phyloP scores from a whole-genome alignment of 768 basidiomycete genomes.

The Pluteus cervinus region DNA sequence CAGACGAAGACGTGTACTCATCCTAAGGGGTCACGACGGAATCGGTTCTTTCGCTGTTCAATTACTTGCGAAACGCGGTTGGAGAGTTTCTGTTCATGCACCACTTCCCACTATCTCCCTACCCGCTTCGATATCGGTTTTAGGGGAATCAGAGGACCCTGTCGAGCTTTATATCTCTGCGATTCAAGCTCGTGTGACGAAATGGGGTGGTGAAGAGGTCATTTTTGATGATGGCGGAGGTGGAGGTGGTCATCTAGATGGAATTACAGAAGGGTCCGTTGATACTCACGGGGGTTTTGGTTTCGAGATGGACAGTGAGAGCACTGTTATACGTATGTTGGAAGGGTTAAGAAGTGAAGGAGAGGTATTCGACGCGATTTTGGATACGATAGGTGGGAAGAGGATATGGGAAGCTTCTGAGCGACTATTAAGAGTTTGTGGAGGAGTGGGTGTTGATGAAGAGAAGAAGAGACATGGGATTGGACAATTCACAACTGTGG shows the following conservation, averaged over 20 bases:
- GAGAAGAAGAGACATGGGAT: slow-evolving; percentile 17
- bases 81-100: slow-evolving; percentile 70
- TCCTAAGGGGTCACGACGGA: slow-evolving; percentile 72
- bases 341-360: slow-evolving; percentile 46
- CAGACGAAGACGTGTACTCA: slow-evolving; percentile 36
- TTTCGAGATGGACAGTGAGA: slow-evolving; percentile 37
- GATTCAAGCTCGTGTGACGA: slow-evolving; percentile 49
- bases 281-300: too few species aligned
- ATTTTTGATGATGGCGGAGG: slow-evolving; percentile 56
- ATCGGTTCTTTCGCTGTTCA: slow-evolving; percentile 73
- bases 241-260: too few species aligned
- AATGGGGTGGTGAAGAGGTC: slow-evolving; percentile 75
- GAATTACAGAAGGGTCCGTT: too few species aligned
- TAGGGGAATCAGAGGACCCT: slow-evolving; percentile 15
- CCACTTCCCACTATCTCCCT: slow-evolving; percentile 30
- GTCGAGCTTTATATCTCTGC: slow-evolving; percentile 32
- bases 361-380: slow-evolving; percentile 67
- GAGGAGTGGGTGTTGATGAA: slow-evolving; percentile 13
- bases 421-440: slow-evolving; percentile 42
- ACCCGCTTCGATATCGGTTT: too few species aligned
- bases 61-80: slow-evolving; percentile 65
- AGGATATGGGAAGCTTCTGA: slow-evolving; percentile 74
- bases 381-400: slow-evolving; percentile 81
- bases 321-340: slow-evolving; percentile 44
- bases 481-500: slow-evolving; percentile 73